Percentiles rank a stretch among this genome's conserved stretches.
phyloP scores from a whole-genome alignment of 2,329 filamentous ascomycete species.

The Cladophialophora exuberans region DNA sequence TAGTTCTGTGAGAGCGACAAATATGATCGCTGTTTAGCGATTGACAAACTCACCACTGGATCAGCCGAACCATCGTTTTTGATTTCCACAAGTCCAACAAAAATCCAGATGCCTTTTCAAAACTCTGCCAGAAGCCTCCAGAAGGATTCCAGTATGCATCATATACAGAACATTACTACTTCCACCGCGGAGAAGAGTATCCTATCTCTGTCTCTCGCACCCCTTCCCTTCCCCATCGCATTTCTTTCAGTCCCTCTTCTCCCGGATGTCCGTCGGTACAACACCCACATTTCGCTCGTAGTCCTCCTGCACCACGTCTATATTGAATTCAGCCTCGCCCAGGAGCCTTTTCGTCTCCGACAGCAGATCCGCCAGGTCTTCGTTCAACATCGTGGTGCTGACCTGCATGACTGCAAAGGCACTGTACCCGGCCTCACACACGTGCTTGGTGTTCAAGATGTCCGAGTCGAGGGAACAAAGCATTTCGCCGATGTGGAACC shows the following conservation, averaged over 20 bases:
- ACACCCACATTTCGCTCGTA: constrained; percentile 23
- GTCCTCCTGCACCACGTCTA: constrained; percentile 45
- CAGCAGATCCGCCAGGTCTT: constrained; percentile 68
- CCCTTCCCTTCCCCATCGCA: background rate
- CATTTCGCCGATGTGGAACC: constrained; percentile 62
- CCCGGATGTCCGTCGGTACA: background rate
- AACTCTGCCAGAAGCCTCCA: too few species aligned
- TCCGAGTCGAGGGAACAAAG: constrained; percentile 63
- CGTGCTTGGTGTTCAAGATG: constrained; percentile 65
- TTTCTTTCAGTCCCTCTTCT: constrained; percentile 11
- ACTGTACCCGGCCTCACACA: constrained; percentile 72
- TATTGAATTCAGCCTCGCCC: constrained; percentile 75
- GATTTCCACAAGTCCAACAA: too few species aligned
- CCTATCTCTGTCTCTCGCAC: background rate
- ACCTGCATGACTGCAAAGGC: constrained; percentile 77
- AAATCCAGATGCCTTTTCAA: too few species aligned
- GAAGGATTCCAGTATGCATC: too few species aligned
- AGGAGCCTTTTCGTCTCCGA: constrained; percentile 66
- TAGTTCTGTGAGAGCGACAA: too few species aligned
- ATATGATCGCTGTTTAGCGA: too few species aligned
- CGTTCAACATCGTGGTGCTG: constrained; percentile 68
- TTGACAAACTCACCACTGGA: too few species aligned
- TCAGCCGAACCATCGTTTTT: too few species aligned
- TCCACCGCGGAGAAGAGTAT: too few species aligned
- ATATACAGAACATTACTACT: too few species aligned